A percentile compares a stretch with the other conserved stretches of the same genome.
Evolutionary conservation across 2,329 filamentous ascomycete genomes (phyloP).

Genomic region (Hyphodiscus sp.): DNA sequence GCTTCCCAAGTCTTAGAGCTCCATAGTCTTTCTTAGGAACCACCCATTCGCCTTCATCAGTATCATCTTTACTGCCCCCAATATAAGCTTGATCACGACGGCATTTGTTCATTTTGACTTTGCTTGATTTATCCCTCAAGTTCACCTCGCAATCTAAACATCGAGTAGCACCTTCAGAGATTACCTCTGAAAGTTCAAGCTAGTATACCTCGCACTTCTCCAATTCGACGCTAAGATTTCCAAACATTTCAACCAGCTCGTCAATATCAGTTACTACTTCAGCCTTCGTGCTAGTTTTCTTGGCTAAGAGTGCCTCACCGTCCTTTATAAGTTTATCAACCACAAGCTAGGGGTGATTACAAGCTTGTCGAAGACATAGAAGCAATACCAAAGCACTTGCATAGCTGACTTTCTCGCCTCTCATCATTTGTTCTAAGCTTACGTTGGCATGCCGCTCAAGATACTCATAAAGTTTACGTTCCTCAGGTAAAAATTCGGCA

Average conservation of each 20-base stretch:
- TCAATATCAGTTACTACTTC: constrained; percentile 58
- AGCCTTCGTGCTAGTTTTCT: constrained; percentile 37
- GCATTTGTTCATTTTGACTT: constrained; percentile 28
- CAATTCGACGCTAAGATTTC: constrained; percentile 56
- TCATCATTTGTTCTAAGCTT: constrained; percentile 85
- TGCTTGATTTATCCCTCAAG: constrained; percentile 46
- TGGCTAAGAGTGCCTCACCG: constrained; percentile 72
- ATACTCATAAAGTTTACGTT: constrained; percentile 78
- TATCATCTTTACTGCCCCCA: constrained; percentile 62
- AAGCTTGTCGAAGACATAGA: constrained; percentile 84
- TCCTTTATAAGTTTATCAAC: constrained; percentile 82
- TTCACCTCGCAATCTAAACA: constrained; percentile 74
- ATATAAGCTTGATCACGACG: constrained; percentile 44
- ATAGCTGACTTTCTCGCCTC: constrained; percentile 72
- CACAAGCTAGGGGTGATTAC: constrained; percentile 87
- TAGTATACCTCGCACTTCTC: constrained; percentile 31
- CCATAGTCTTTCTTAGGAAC: constrained; percentile 59
- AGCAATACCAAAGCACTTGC: constrained; percentile 89
- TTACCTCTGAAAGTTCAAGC: constrained; percentile 23
- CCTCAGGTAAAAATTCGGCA: constrained; percentile 70
- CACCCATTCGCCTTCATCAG: constrained; percentile 50
- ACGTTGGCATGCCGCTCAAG: constrained; percentile 79
- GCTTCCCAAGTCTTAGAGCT: constrained; percentile 56
- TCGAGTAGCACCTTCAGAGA: constrained; percentile 42
- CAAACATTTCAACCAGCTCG: constrained; percentile 78